A percentile compares a stretch with the other conserved stretches of the same genome.
These are phyloP conservation scores for Iberis pinnata DNA, from an alignment of 345 rosid species.

Conservation along the genomic window DNA sequence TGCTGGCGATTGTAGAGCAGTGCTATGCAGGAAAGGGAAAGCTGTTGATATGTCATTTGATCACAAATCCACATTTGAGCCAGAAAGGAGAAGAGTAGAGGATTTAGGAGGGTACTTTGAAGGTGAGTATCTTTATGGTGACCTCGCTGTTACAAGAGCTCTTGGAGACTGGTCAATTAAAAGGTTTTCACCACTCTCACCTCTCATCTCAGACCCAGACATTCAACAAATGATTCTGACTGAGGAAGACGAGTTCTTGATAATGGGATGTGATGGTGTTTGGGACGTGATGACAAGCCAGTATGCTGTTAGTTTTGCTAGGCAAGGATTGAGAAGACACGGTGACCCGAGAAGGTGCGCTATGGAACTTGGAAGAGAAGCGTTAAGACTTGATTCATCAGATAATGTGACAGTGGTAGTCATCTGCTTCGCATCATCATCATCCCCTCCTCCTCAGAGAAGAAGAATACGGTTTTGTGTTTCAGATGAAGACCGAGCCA, in stretches of 20 bases:
- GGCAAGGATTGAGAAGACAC: conserved; percentile 63
- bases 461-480: conserved; percentile 51
- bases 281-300: conserved; percentile 82
- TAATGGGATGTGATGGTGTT: conserved; percentile 74
- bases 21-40: conserved; percentile 53
- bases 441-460: conserved; percentile 33
- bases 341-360: conserved; percentile 65
- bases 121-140: conserved; percentile 69
- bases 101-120: conserved; percentile 56
- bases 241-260: conserved; percentile 71
- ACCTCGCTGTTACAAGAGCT: conserved; percentile 65
- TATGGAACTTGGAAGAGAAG: conserved; percentile 65
- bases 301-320: conserved; percentile 59
- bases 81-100: conserved; percentile 55
- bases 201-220: conserved; percentile 83
- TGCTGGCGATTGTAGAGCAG: conserved; percentile 90
- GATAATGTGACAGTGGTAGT: conserved; percentile 77
- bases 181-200: conserved; percentile 47
- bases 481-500: conserved; percentile 46
- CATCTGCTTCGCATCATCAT: conserved; percentile 54
- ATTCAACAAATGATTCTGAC: conserved; percentile 48
- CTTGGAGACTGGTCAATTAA: conserved; percentile 67
- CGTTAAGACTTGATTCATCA: conserved; percentile 42
- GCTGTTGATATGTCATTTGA: conserved; percentile 73
- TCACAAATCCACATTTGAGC: conserved; percentile 56